phyloP scores from a whole-genome alignment of 192 early-diverging fungal species.

The Mortierella hygrophila region DNA sequence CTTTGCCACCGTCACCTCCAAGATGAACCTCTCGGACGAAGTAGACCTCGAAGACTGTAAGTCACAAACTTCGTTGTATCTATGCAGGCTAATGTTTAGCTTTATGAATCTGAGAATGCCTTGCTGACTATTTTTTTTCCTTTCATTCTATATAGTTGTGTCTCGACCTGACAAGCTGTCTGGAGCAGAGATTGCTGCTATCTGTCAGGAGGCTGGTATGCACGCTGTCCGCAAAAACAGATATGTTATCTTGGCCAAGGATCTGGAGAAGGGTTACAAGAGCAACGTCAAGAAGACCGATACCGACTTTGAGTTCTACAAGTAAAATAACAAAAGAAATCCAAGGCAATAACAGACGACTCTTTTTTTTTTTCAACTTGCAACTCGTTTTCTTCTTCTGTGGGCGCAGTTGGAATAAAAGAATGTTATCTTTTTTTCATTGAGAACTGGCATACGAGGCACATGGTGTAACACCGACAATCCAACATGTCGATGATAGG shows the following conservation, averaged over 20 bases:
- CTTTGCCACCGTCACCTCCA: conserved; percentile 93
- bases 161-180: conserved; percentile 96
- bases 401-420: not conserved
- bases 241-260: conserved; percentile 94
- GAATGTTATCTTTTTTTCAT: too few species aligned
- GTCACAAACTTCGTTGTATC: conserved; percentile 29
- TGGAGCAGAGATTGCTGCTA: conserved; percentile 98
- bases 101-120: not conserved
- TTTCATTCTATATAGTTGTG: conserved; percentile 74
- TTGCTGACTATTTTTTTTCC: not conserved
- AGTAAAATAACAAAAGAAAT: conserved; percentile 64
- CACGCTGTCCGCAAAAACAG: conserved; percentile 98
- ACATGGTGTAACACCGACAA: too few species aligned
- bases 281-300: conserved; percentile 96
- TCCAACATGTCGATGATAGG: too few species aligned
- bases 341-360: not conserved
- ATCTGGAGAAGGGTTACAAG: conserved; percentile 97
- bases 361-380: not conserved
- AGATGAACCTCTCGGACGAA: conserved; percentile 98
- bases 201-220: conserved; percentile 98
- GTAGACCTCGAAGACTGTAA: conserved; percentile 98
- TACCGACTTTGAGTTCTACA: conserved; percentile 96
- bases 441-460: too few species aligned
- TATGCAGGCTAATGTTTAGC: not conserved
- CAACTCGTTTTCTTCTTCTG: not conserved